Evolutionary conservation across 768 basidiomycete genomes (phyloP).

Genomic region (Lactarius psammicola): DNA sequence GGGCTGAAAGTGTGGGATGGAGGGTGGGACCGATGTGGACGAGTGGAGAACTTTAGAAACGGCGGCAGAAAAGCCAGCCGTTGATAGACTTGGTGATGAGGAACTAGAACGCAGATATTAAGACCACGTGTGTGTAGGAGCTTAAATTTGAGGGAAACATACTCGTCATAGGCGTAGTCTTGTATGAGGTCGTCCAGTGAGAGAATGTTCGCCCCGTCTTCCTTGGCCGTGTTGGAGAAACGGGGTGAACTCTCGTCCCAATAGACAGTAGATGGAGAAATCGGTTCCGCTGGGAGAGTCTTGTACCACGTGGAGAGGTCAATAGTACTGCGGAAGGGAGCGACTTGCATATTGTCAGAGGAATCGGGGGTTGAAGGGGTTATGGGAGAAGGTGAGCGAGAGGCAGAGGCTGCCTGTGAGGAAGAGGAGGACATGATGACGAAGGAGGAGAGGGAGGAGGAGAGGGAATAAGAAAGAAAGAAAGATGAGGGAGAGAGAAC

Average conservation of each 20-base stretch:
- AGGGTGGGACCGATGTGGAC: not conserved
- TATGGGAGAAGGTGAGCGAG: slow-evolving; percentile 69
- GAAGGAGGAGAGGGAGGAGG: slow-evolving; percentile 21
- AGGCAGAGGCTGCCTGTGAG: slow-evolving; percentile 49
- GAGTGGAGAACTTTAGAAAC: slow-evolving; percentile 5
- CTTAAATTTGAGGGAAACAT: slow-evolving; percentile 34
- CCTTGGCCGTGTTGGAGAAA: slow-evolving; percentile 43
- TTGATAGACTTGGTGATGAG: slow-evolving; percentile 14
- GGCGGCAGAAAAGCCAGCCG: not conserved
- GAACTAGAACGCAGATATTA: slow-evolving; percentile 13
- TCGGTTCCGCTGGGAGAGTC: slow-evolving; percentile 44
- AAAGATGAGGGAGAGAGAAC: not conserved
- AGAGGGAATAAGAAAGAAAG: no score
- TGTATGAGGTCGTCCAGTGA: slow-evolving; percentile 72
- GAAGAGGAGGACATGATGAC: slow-evolving; percentile 54
- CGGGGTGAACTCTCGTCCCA: slow-evolving; percentile 47
- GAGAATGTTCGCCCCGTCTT: slow-evolving; percentile 56
- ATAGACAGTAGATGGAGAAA: slow-evolving; percentile 37
- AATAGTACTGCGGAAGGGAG: slow-evolving; percentile 52
- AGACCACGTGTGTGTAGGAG: slow-evolving; percentile 28
- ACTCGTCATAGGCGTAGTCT: slow-evolving; percentile 76
- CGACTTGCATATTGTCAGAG: slow-evolving; percentile 50
- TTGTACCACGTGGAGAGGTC: slow-evolving; percentile 60
- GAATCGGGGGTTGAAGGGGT: slow-evolving; percentile 70
- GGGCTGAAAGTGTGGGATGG: slow-evolving; percentile 5